phyloP scores from a whole-genome alignment of 2,329 filamentous ascomycete genomes.

The Diplodia mutila region DNA sequence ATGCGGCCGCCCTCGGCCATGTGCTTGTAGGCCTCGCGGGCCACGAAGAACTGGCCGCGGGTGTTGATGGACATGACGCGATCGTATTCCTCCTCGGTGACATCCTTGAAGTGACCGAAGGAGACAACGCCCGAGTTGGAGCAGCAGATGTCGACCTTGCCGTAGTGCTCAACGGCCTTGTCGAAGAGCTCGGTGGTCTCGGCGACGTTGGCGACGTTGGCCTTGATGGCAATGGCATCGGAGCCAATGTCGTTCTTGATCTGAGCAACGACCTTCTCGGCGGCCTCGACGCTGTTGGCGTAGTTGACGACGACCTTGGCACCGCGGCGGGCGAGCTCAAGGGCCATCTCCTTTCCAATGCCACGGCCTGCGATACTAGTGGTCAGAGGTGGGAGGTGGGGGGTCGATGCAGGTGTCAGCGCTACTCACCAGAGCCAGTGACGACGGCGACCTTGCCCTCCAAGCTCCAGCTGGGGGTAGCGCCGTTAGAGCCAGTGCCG shows the following conservation, averaged over 20 bases:
- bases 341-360: slow-evolving; percentile 68
- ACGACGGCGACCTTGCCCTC: slow-evolving; percentile 60
- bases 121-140: slow-evolving; percentile 67
- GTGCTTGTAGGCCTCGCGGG: slow-evolving; percentile 59
- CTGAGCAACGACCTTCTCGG: slow-evolving; percentile 66
- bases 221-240: slow-evolving; percentile 67
- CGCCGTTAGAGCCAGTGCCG: slow-evolving; percentile 33
- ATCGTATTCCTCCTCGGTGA: slow-evolving; percentile 60
- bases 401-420: background rate
- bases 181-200: slow-evolving; percentile 68
- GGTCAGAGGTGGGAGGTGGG: background rate
- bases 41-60: slow-evolving; percentile 66
- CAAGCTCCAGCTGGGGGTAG: slow-evolving; percentile 54
- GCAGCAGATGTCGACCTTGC: slow-evolving; percentile 69
- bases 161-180: slow-evolving; percentile 65
- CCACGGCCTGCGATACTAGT: slow-evolving; percentile 56
- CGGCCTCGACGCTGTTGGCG: slow-evolving; percentile 66
- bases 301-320: slow-evolving; percentile 71
- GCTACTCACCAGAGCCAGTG: slow-evolving; percentile 53
- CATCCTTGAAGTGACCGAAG: slow-evolving; percentile 58
- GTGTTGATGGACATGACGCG: slow-evolving; percentile 66
- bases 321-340: slow-evolving; percentile 66
- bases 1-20: slow-evolving; percentile 56
- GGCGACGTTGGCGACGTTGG: slow-evolving; percentile 67
- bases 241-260: slow-evolving; percentile 68